phyloP scores from a whole-genome alignment of 2,329 filamentous ascomycete genomes.

The Sclerotinia nivalis region DNA sequence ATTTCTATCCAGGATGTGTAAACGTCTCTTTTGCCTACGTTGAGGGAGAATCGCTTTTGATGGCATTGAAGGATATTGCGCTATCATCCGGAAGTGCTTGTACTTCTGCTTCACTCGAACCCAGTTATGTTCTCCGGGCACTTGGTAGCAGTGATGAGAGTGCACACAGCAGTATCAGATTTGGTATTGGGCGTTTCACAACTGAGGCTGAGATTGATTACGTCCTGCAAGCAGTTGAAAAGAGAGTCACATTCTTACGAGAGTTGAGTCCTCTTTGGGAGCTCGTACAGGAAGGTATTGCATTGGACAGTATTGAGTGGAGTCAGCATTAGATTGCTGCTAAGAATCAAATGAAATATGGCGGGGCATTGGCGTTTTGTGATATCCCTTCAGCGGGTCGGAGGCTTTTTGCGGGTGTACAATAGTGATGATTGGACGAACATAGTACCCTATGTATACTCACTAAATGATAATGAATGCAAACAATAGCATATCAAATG shows the following conservation, averaged over 20 bases:
- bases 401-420: constrained; percentile 17
- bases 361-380: constrained; percentile 18
- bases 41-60: constrained; percentile 94
- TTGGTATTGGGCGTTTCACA: constrained; percentile 96
- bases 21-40: constrained; percentile 99
- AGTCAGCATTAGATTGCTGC: constrained; percentile 72
- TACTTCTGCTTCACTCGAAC: constrained; percentile 94
- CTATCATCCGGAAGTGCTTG: constrained; percentile 95
- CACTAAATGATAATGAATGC: constrained; percentile 21
- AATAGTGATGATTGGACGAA: constrained; percentile 17
- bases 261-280: constrained; percentile 98
- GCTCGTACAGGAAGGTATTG: constrained; percentile 93
- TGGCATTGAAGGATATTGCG: constrained; percentile 98
- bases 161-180: constrained; percentile 95
- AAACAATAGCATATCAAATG: constrained; percentile 15
- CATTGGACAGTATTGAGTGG: constrained; percentile 96
- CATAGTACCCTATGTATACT: constrained; percentile 6
- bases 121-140: constrained; percentile 91
- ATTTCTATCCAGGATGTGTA: constrained; percentile 94
- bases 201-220: constrained; percentile 96
- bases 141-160: constrained; percentile 96
- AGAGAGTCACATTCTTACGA: constrained; percentile 87
- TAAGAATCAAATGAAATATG: constrained; percentile 14
- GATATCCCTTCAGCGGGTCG: constrained; percentile 8
- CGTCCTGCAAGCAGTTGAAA: constrained; percentile 88